Evolutionary conservation across 306 rosid species (phyloP).

Genomic region (Medicago lupulina): DNA sequence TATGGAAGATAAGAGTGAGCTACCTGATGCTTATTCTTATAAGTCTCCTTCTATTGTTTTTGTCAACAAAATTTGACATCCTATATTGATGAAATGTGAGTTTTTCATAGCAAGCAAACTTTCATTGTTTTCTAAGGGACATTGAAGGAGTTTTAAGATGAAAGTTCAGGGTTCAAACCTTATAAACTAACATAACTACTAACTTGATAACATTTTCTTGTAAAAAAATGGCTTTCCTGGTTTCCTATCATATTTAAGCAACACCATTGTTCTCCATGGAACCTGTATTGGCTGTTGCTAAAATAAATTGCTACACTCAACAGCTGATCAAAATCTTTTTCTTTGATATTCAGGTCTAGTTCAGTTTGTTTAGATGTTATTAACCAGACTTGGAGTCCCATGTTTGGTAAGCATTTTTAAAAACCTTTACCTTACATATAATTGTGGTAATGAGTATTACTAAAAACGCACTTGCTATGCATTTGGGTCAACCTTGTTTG

Average conservation of each 20-base stretch:
- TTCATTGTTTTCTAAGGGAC: slow-evolving; percentile 21
- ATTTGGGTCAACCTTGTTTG: slow-evolving; percentile 13
- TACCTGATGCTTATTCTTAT: slow-evolving; percentile 89
- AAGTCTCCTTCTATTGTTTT: slow-evolving; percentile 91
- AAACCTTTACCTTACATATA: neutral
- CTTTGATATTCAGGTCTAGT: slow-evolving; percentile 72
- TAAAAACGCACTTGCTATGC: neutral
- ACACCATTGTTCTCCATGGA: slow-evolving; percentile 6
- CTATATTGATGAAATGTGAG: slow-evolving; percentile 96
- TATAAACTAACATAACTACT: neutral
- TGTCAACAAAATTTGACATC: slow-evolving; percentile 86
- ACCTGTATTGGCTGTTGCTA: slow-evolving; percentile 24
- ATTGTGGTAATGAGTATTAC: neutral
- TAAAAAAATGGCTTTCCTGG: neutral
- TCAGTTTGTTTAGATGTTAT: slow-evolving; percentile 93
- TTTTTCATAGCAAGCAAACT: slow-evolving; percentile 21
- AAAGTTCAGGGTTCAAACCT: neutral
- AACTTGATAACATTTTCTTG: neutral
- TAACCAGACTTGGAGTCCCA: slow-evolving; percentile 96
- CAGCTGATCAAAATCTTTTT: slow-evolving; percentile 41
- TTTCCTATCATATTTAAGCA: slow-evolving; percentile 32
- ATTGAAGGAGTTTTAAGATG: neutral
- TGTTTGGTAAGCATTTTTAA: slow-evolving; percentile 70
- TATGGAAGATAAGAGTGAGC: slow-evolving; percentile 85
- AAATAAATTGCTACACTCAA: slow-evolving; percentile 17